Evolutionary conservation across 495 filamentous ascomycete species (phyloP), one percentile per base, ranked within the genome.

Genomic region (Cercophora newfieldiana): DNA sequence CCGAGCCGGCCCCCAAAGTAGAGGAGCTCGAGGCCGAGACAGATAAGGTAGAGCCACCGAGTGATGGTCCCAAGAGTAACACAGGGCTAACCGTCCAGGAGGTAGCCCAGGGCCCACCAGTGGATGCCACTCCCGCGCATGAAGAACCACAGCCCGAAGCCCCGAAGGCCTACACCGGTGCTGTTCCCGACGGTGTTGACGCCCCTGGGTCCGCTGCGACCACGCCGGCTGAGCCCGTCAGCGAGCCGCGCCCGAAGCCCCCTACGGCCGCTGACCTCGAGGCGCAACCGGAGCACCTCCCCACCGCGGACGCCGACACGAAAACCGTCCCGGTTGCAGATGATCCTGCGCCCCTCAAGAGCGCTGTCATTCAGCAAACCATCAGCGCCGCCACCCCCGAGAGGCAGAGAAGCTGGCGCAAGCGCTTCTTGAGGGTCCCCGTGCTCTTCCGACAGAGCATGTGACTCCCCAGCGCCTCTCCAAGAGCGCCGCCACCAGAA

Each of bases 361-460:
- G 57, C 18, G 30, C 63, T 51, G 72, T 68, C 65, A 54, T 59
- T 60, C 61, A 58, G 30, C 49, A 31, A 28, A 37, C 37, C 50
- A 31, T 44, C 49, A 29, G 19, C 49, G 24, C 16, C 33, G 33
- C 58, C 64, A 65, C 49, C 59, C 65, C 68, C 47, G 53, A 57
- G 61, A 61, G 68, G 66, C 66, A 67, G 65, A 64, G 66, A 57
- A 71, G 70, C 59, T 75, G 74, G 74, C 72, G 72, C 65, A 69
- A 66, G 62, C 64, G 68, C 12, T 66, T 74, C 64, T 61, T 75
- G 50, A 63, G 69, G 19, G 70, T 71, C 44, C 74, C 72, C 16
- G 71, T 59, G 24, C 70, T 75, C 64, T 72, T 73, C 57, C 71
- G 74, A 19, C 70, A 68, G 16, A 70, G 72, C 62, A 74, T 68